Percentiles rank a stretch among this genome's conserved stretches.
phyloP scores from a whole-genome alignment of 2,329 filamentous ascomycete species.

The Cytospora schulzeri region DNA sequence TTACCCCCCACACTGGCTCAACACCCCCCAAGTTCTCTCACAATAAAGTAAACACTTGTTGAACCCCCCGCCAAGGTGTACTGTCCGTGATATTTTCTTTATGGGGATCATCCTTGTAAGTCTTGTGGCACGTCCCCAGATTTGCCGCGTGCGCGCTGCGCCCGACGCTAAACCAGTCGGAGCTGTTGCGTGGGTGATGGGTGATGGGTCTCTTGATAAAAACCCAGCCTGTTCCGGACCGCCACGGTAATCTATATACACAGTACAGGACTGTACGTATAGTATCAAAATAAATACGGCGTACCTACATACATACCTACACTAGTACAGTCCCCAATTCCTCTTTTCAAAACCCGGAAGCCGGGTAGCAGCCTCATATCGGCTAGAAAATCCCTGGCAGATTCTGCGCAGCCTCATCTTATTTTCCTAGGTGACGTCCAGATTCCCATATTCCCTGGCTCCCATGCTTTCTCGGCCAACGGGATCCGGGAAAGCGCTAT shows the following conservation, averaged over 20 bases:
- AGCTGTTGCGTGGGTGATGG: constrained; percentile 20
- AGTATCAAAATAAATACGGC: background rate
- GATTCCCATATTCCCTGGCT: background rate
- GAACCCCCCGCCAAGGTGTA: background rate
- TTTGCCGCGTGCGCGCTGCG: constrained; percentile 9
- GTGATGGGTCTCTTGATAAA: constrained; percentile 2
- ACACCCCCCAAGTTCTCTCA: background rate
- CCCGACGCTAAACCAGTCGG: constrained; percentile 15
- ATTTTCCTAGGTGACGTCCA: background rate
- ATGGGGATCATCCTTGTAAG: background rate
- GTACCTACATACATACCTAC: background rate
- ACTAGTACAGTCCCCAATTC: background rate
- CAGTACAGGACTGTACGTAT: background rate
- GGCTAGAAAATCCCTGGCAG: constrained; percentile 18
- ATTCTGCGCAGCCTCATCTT: constrained; percentile 1
- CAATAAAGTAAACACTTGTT: background rate
- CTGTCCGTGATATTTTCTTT: constrained; percentile 2
- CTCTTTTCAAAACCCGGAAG: constrained; percentile 3
- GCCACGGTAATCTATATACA: background rate
- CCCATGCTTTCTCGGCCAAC: background rate
- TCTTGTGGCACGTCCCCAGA: constrained; percentile 10
- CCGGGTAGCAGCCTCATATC: constrained; percentile 21
- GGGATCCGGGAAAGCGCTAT: constrained; percentile 17
- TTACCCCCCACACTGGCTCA: background rate
- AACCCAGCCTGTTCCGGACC: constrained; percentile 8